Percentiles rank a stretch among this genome's conserved stretches.
phyloP scores from a whole-genome alignment of 495 filamentous ascomycete species.

The Barbatosphaeria neglecta region DNA sequence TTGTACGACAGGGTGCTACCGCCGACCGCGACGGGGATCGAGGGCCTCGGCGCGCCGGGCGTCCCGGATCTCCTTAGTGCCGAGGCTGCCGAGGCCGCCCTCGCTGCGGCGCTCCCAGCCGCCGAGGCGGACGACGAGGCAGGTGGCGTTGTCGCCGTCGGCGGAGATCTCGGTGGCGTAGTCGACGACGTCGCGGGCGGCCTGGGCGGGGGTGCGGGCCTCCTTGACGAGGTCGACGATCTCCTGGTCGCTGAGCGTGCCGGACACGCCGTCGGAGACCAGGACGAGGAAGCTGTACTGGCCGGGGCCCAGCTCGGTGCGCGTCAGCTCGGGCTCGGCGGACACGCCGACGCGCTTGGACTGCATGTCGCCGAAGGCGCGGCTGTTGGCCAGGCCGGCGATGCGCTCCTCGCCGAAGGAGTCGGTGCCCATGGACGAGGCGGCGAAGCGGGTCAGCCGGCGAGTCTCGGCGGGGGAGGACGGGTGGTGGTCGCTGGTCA shows the following conservation, averaged over 20 bases:
- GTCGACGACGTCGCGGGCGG: conserved; percentile 60
- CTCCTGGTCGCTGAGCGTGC: conserved; percentile 77
- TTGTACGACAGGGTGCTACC: too few relatives aligned
- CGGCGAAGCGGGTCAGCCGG: conserved; percentile 68
- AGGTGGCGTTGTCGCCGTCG: conserved; percentile 92
- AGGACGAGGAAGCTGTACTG: conserved; percentile 84
- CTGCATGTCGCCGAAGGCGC: conserved; percentile 82
- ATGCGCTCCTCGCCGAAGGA: conserved; percentile 97
- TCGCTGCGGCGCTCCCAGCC: conserved; percentile 90
- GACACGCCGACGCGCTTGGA: conserved; percentile 87
- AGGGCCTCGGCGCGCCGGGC: conserved; percentile 73
- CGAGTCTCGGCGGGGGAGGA: conserved; percentile 72
- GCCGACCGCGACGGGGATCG: conserved; percentile 63
- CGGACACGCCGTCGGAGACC: conserved; percentile 77
- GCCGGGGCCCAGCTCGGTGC: conserved; percentile 61
- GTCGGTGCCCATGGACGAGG: conserved; percentile 70
- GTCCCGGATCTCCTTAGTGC: conserved; percentile 81
- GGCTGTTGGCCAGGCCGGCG: conserved; percentile 83
- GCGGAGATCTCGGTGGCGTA: conserved; percentile 76
- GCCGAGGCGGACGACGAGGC: conserved; percentile 77
- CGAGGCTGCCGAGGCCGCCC: conserved; percentile 78
- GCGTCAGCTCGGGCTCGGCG: conserved; percentile 78
- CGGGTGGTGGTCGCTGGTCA: conserved; percentile 85
- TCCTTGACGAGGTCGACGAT: conserved; percentile 94
- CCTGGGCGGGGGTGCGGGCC: conserved; percentile 79